Evolutionary conservation across 495 filamentous ascomycete species (phyloP).

Genomic region (Talaromyces stipitatus): DNA sequence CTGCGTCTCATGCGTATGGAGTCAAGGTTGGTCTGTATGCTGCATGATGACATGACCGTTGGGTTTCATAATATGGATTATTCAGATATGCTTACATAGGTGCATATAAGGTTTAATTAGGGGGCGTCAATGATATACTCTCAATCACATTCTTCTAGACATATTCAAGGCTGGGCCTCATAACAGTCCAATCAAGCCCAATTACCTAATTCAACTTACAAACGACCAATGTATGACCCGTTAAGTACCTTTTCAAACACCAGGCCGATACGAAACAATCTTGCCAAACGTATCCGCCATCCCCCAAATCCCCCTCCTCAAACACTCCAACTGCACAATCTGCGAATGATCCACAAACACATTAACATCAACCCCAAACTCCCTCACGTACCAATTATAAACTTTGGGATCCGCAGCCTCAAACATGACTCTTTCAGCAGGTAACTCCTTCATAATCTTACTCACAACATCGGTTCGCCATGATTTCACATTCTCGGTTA

Average conservation of each 20-base stretch:
- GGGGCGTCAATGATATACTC: too few relatives aligned
- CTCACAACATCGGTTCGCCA: constrained; percentile 54
- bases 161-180: too few relatives aligned
- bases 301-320: constrained; percentile 51
- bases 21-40: constrained; percentile 26
- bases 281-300: constrained; percentile 52
- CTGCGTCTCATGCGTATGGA: constrained; percentile 31
- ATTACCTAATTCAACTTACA: too few relatives aligned
- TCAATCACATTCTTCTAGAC: too few relatives aligned
- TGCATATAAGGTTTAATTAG: too few relatives aligned
- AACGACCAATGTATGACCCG: too few relatives aligned
- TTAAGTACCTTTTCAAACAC: constrained; percentile 4
- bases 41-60: too few relatives aligned
- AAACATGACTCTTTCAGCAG: constrained; percentile 51
- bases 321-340: constrained; percentile 49
- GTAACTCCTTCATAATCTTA: constrained; percentile 46
- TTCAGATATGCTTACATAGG: too few relatives aligned
- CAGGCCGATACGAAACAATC: constrained; percentile 41
- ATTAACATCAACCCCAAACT: constrained; percentile 54
- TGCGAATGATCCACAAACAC: constrained; percentile 55
- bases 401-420: constrained; percentile 53
- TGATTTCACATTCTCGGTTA: constrained; percentile 49
- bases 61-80: too few relatives aligned
- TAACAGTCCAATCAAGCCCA: too few relatives aligned
- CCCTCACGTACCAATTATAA: constrained; percentile 52